Conservation (phyloP, 2,329 filamentous ascomycete species). For the Diaporthe amygdali region DNA sequence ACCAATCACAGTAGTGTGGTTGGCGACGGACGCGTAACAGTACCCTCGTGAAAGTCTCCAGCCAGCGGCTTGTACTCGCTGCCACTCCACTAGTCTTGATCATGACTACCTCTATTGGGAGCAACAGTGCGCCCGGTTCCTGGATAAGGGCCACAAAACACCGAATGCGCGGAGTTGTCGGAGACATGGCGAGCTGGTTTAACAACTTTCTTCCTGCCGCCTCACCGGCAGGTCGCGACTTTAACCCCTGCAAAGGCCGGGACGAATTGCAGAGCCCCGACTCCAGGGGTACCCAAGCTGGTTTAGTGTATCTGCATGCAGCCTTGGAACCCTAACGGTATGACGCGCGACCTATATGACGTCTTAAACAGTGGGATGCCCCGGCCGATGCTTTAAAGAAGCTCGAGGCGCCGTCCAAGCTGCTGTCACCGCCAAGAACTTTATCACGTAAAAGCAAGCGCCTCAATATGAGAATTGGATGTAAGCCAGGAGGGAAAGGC, state of each 20-base stretch:
- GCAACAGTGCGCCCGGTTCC: background rate
- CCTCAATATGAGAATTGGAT: background rate
- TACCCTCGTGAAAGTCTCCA: background rate
- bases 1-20: background rate
- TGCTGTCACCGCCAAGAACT: background rate
- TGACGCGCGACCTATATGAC: constrained; percentile 9
- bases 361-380: background rate
- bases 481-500: background rate
- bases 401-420: constrained; percentile 2
- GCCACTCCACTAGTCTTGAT: too few relatives aligned
- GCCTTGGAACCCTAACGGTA: constrained; percentile 15
- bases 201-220: background rate
- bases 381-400: constrained; percentile 5
- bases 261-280: background rate
- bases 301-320: constrained; percentile 13
- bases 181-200: background rate
- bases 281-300: background rate
- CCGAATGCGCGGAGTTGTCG: background rate
- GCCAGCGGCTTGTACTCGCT: too few relatives aligned
- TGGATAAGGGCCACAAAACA: background rate
- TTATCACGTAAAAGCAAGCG: background rate
- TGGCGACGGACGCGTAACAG: too few relatives aligned
- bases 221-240: background rate
- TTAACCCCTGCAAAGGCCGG: constrained; percentile 2
- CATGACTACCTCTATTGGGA: background rate